phyloP scores from a whole-genome alignment of 2,329 filamentous ascomycete species.

The Magnaporthales sp. region DNA sequence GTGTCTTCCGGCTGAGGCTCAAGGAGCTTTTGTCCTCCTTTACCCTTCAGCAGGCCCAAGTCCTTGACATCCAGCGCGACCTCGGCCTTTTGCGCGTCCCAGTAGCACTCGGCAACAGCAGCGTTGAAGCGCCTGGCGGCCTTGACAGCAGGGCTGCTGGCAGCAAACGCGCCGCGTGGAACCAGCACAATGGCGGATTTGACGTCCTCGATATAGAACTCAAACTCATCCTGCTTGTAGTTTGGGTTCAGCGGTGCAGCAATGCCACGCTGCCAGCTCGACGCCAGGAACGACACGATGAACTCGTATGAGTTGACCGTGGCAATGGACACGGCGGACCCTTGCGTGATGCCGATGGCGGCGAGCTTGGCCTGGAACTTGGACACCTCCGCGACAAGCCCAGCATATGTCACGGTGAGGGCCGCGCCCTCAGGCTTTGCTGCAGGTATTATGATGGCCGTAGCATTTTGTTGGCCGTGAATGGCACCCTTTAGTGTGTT shows the following conservation, averaged over 20 bases:
- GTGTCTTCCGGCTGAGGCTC: constrained; percentile 64
- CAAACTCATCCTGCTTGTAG: constrained; percentile 85
- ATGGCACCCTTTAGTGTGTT: constrained; percentile 41
- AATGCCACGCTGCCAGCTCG: constrained; percentile 74
- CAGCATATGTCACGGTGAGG: constrained; percentile 60
- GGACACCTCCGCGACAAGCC: constrained; percentile 56
- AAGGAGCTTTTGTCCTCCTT: constrained; percentile 28
- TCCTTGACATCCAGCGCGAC: constrained; percentile 75
- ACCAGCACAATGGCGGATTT: constrained; percentile 72
- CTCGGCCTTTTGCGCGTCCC: constrained; percentile 54
- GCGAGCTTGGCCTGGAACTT: constrained; percentile 74
- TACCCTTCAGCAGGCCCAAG: constrained; percentile 51
- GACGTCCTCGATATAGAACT: constrained; percentile 86
- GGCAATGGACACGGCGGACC: constrained; percentile 72
- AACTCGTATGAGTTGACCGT: constrained; percentile 82
- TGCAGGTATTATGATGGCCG: constrained; percentile 66
- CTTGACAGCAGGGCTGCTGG: constrained; percentile 62
- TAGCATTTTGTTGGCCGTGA: constrained; percentile 32
- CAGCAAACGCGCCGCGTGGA: constrained; percentile 58
- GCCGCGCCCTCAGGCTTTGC: constrained; percentile 41
- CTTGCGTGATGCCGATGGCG: constrained; percentile 58
- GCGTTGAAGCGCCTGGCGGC: constrained; percentile 73
- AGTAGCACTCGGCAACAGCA: constrained; percentile 82
- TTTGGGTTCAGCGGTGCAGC: constrained; percentile 81
- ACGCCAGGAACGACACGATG: constrained; percentile 78